Evolutionary conservation across 2,329 filamentous ascomycete genomes (phyloP).

Genomic region (Lecanoromycetidae sp.): DNA sequence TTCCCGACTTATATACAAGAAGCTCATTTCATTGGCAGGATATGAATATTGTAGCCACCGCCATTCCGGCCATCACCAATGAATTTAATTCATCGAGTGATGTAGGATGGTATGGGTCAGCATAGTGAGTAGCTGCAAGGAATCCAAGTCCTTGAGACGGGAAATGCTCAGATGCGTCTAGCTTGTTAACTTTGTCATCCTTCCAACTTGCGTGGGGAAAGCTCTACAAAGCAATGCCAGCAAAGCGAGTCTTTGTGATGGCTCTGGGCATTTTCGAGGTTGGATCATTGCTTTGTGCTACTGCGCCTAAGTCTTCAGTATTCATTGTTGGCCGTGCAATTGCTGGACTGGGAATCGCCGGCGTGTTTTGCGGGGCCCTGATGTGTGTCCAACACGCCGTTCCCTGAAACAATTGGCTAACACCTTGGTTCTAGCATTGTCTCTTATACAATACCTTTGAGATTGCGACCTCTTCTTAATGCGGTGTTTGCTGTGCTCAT

Average conservation of each 20-base stretch:
- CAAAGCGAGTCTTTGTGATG: conserved; percentile 32
- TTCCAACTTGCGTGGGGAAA: conserved; percentile 27
- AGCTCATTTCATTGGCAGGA: background rate
- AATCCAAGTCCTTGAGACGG: background rate
- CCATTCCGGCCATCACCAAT: background rate
- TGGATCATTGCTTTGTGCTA: conserved; percentile 34
- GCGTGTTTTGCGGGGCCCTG: conserved; percentile 19
- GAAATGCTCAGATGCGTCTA: background rate
- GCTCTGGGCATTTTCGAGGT: conserved; percentile 34
- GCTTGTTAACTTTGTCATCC: background rate
- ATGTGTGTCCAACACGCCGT: background rate
- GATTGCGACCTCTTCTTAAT: conserved; percentile 41
- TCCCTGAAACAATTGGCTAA: background rate
- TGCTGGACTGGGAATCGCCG: conserved; percentile 27
- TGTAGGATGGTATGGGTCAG: background rate
- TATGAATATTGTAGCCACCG: background rate
- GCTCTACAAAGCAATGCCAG: conserved; percentile 34
- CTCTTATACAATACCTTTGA: conserved; percentile 35
- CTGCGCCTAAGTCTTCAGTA: conserved; percentile 22
- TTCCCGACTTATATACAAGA: background rate
- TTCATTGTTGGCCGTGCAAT: conserved; percentile 28
- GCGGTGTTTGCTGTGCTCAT: conserved; percentile 31
- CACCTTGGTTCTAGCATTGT: conserved; percentile 18
- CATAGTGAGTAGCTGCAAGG: background rate
- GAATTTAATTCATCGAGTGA: background rate